Evolutionary conservation across 805 yeast genomes (phyloP).

Genomic region (Wickerhamiella hasegawae): DNA sequence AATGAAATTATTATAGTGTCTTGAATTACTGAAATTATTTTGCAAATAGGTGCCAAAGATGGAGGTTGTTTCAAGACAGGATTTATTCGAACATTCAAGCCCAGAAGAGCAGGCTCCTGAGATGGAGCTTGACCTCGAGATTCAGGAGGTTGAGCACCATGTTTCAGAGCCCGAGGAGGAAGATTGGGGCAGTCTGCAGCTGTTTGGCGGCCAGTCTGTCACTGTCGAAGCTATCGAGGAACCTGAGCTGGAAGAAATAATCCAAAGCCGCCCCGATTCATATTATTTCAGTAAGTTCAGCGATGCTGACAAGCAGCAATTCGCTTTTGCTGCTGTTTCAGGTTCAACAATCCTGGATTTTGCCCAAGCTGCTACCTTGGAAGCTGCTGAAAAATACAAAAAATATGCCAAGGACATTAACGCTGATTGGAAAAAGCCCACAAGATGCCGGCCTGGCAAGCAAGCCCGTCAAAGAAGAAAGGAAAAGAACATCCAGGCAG

Average conservation of each 20-base stretch:
- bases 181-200: conserved; percentile 6
- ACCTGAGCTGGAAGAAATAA: conserved; percentile 1
- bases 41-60: too few relatives aligned
- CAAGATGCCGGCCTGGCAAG: conserved; percentile 14
- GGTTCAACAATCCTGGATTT: conserved; percentile 6
- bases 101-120: too few relatives aligned
- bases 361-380: conserved; percentile 1
- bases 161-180: too few relatives aligned
- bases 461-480: conserved; percentile 8
- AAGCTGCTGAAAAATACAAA: conserved; percentile 4
- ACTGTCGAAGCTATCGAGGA: conserved; percentile 2
- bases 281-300: conserved; percentile 8
- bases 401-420: conserved; percentile 12
- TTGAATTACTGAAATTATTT: too few relatives aligned
- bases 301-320: neutral
- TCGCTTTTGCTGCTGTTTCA: conserved; percentile 7
- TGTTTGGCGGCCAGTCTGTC: conserved; percentile 10
- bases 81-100: too few relatives aligned
- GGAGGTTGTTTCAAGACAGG: too few relatives aligned
- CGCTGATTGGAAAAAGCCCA: conserved; percentile 4
- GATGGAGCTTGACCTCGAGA: too few relatives aligned
- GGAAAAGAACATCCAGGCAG: conserved; percentile 1
- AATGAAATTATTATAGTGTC: too few relatives aligned
- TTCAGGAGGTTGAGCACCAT: too few relatives aligned
- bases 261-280: conserved; percentile 8